Conservation (phyloP, 257 asterid species). For the Scutellaria minor region DNA sequence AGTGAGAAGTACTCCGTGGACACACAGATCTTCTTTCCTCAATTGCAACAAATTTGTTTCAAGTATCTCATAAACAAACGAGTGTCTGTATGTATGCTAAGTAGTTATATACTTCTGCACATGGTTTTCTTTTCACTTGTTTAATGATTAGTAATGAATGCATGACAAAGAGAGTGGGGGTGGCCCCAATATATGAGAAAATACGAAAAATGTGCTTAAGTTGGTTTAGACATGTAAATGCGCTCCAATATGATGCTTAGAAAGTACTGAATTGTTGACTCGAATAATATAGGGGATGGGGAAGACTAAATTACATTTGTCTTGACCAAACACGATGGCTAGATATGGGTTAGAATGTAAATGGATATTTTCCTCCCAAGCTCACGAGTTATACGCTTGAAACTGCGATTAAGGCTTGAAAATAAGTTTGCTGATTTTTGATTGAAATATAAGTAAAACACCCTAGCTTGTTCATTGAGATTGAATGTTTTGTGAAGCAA, state of each 20-base stretch:
- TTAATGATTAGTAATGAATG: background rate
- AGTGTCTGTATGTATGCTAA: background rate
- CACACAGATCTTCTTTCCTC: background rate
- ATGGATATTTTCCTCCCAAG: too few relatives aligned
- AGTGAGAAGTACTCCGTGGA: background rate
- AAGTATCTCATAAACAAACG: background rate
- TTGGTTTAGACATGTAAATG: too few relatives aligned
- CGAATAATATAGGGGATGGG: too few relatives aligned
- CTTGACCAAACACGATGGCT: background rate
- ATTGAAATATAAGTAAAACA: background rate
- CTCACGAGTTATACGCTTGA: background rate
- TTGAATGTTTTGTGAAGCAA: background rate
- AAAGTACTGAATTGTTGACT: too few relatives aligned
- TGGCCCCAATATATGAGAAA: too few relatives aligned
- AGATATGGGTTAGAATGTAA: too few relatives aligned
- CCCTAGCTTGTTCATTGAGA: background rate
- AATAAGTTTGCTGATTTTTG: background rate
- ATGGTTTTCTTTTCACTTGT: background rate
- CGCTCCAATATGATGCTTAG: too few relatives aligned
- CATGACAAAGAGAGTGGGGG: too few relatives aligned
- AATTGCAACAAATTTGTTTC: background rate
- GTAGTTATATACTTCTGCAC: background rate
- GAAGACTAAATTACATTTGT: too few relatives aligned
- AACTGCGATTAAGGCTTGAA: constrained; percentile 7
- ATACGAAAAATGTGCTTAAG: too few relatives aligned